Evolutionary conservation across 768 basidiomycete species (phyloP).

Genomic region (Russula vinacea): DNA sequence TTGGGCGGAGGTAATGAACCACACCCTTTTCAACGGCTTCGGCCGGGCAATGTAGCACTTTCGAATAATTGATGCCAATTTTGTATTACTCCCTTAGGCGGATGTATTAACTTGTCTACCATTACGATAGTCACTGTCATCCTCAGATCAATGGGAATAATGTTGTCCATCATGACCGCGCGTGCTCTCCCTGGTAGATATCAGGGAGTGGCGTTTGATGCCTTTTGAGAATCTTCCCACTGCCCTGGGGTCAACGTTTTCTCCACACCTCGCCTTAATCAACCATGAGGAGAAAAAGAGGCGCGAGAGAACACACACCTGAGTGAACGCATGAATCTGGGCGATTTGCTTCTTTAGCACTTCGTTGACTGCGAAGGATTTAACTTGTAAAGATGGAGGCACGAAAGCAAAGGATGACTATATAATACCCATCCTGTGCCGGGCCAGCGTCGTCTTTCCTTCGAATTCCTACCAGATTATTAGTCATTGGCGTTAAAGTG

Average conservation of each 20-base stretch:
- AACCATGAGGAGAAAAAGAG: not conserved
- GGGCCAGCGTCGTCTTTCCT: slow-evolving; percentile 74
- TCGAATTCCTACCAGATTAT: slow-evolving; percentile 74
- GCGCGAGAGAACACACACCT: slow-evolving; percentile 46
- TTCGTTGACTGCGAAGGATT: too few relatives aligned
- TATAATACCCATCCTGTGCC: slow-evolving; percentile 62
- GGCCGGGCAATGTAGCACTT: not conserved
- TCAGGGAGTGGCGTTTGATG: not conserved
- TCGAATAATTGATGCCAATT: not conserved
- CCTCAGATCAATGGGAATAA: slow-evolving; percentile 1
- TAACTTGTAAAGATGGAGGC: not conserved
- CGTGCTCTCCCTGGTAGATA: too few relatives aligned
- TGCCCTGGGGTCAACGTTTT: slow-evolving; percentile 39
- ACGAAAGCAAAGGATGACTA: not conserved
- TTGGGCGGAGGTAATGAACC: not conserved
- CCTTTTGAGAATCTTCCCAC: slow-evolving; percentile 43
- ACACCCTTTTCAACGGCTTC: not conserved
- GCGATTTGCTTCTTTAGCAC: too few relatives aligned
- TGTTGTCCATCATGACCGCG: not conserved
- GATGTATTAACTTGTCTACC: slow-evolving; percentile 4
- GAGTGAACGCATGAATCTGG: slow-evolving; percentile 83
- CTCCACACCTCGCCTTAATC: slow-evolving; percentile 37
- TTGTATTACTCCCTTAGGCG: slow-evolving; percentile 7
- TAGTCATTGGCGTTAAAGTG: too few relatives aligned
- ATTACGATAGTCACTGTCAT: not conserved